Conservation (phyloP, 1,284 basidiomycete genomes). For the Meira miltonrushii region DNA sequence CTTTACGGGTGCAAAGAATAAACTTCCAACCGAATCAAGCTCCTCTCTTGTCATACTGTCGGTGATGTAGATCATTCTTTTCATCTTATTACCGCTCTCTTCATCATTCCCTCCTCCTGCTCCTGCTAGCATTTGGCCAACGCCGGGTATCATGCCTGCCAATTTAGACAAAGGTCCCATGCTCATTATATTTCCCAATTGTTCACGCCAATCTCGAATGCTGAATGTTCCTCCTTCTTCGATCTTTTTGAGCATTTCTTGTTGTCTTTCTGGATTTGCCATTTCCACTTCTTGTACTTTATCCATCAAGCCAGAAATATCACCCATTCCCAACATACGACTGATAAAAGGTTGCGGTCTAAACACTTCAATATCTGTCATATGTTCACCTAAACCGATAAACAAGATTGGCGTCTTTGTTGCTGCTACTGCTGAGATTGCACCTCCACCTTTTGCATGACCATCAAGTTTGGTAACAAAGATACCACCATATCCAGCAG, state of each 20-base stretch:
- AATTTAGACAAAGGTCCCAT: slow-evolving; percentile 99
- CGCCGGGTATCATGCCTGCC: slow-evolving; percentile 96
- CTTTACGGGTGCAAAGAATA: slow-evolving; percentile 37
- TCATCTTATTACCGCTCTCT: slow-evolving; percentile 78
- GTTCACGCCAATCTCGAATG: slow-evolving; percentile 95
- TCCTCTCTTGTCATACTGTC: slow-evolving; percentile 93
- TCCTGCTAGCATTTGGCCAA: slow-evolving; percentile 72
- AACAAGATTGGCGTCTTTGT: slow-evolving; percentile 98
- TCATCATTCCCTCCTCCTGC: slow-evolving; percentile 70
- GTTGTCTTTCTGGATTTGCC: slow-evolving; percentile 70
- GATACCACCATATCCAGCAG: slow-evolving; percentile 94
- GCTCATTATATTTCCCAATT: slow-evolving; percentile 94
- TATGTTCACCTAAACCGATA: slow-evolving; percentile 92
- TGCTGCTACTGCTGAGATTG: slow-evolving; percentile 97
- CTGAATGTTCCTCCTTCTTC: slow-evolving; percentile 87
- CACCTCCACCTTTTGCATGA: slow-evolving; percentile 97
- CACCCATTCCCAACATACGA: slow-evolving; percentile 89
- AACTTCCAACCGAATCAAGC: slow-evolving; percentile 86
- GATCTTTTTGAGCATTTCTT: slow-evolving; percentile 96
- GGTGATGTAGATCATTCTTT: slow-evolving; percentile 97
- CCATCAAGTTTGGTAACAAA: slow-evolving; percentile 99
- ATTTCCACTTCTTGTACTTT: slow-evolving; percentile 55
- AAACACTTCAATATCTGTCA: slow-evolving; percentile 92
- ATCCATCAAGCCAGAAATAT: slow-evolving; percentile 93
- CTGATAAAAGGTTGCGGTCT: slow-evolving; percentile 95